Percentiles rank a stretch among this genome's conserved stretches.
Evolutionary conservation across 331 rosid genomes (phyloP).

Genomic region (Rhamnella rubrinervis): DNA sequence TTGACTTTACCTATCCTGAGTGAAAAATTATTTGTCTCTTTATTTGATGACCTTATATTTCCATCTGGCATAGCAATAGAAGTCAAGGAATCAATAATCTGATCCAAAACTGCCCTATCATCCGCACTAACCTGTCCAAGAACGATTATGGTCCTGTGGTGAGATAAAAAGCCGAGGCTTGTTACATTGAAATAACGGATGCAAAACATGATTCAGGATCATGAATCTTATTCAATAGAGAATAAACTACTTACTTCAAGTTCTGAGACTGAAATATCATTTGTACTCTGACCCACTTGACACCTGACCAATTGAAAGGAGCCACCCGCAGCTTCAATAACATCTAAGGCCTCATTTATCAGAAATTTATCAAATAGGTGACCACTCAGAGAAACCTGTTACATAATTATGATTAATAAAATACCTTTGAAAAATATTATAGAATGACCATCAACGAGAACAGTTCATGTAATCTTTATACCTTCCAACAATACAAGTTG

Average conservation of each 20-base stretch:
- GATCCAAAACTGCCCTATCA: slow-evolving; percentile 59
- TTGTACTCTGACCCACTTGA: slow-evolving; percentile 77
- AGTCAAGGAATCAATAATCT: slow-evolving; percentile 75
- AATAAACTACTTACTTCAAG: slow-evolving; percentile 66
- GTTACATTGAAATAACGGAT: neutral
- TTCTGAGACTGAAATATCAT: slow-evolving; percentile 72
- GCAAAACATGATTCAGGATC: neutral
- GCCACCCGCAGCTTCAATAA: slow-evolving; percentile 89
- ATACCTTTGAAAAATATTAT: too few species aligned
- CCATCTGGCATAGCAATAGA: slow-evolving; percentile 64
- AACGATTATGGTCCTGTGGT: neutral
- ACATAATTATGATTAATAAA: neutral
- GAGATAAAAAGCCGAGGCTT: neutral
- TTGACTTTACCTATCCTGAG: slow-evolving; percentile 66
- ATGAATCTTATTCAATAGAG: neutral
- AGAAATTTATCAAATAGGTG: slow-evolving; percentile 83
- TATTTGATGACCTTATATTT: slow-evolving; percentile 30
- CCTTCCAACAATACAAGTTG: too few species aligned
- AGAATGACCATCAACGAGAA: too few species aligned
- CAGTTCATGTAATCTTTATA: too few species aligned
- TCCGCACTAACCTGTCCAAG: slow-evolving; percentile 83
- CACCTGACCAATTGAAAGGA: slow-evolving; percentile 81
- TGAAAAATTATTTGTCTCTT: slow-evolving; percentile 50
- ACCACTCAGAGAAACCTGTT: slow-evolving; percentile 89
- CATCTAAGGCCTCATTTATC: slow-evolving; percentile 95